phyloP scores from a whole-genome alignment of 805 yeast genomes.

The Hanseniaspora taiwanica region DNA sequence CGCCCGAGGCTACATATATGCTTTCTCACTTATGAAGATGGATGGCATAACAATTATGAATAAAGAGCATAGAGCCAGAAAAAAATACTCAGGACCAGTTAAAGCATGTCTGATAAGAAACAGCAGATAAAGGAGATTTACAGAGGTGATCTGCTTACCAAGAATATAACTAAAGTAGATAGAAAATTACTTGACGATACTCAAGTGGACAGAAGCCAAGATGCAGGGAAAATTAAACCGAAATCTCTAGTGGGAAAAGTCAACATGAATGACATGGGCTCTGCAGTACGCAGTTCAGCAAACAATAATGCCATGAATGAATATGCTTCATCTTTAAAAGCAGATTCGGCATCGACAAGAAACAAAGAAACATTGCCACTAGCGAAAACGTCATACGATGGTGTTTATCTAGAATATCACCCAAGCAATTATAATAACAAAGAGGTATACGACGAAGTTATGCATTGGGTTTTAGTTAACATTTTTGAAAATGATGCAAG shows the following conservation, averaged over 20 bases:
- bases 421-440: constrained; percentile 47
- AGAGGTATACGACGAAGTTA: constrained; percentile 39
- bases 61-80: background rate
- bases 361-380: constrained; percentile 6
- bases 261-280: constrained; percentile 59
- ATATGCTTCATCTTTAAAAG: background rate
- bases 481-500: constrained; percentile 59
- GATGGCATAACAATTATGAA: no score
- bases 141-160: constrained; percentile 64
- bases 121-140: constrained; percentile 24
- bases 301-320: no score
- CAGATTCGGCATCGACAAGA: constrained; percentile 10
- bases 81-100: background rate
- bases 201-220: constrained; percentile 24
- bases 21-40: no score
- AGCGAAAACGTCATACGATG: no score
- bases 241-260: constrained; percentile 60
- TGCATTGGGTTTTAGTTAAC: constrained; percentile 39
- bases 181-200: constrained; percentile 33
- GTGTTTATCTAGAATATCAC: constrained; percentile 34
- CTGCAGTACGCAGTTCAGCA: constrained; percentile 10
- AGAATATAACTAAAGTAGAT: constrained; percentile 54
- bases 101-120: constrained; percentile 6
- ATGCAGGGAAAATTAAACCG: constrained; percentile 49
- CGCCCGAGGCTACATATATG: no score